Base-by-base conservation (phyloP, 805 yeast species). In the Kuraishia floccosa region DNA sequence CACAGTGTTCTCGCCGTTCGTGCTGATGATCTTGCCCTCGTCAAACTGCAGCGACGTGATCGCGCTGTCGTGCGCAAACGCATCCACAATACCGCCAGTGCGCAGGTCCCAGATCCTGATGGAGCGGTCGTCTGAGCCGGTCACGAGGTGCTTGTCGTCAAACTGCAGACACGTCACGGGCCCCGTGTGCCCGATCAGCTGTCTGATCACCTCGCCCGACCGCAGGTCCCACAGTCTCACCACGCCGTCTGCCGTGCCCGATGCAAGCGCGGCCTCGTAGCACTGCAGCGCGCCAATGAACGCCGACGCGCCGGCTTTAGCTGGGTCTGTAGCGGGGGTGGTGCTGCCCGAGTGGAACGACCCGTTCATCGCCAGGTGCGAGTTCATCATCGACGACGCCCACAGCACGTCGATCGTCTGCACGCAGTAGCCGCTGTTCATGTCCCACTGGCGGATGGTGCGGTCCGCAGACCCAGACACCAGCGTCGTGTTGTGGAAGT, bases 181-280 rank as follows among this genome's bases (percentile, higher is more conserved):
- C 1, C 74, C 77, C 3, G 82, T 73, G 46, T 79, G 87, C 0
- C 89, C 87, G 23, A 65, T 54, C 14, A 77, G 49, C 9, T 73
- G 60, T 38, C 79, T 55, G 27, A 73, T 71, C 12, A 75, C 76
- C 39, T 72, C 77, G 4, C 85, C 85, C 16, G 72, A 60, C 43
- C 91, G 62, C 37, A 80, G 50, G 53, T 80, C 91, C 87, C 89
- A 80, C 15, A 80, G 54, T 32, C 91, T 54, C 2, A 80, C 84
- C 5, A 74, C 49, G 1, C 89, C 89, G 50, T 80, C 89, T 12
- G 72, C 72, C 0, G 86, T 75, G 30, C 89, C 91, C 0, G 85
- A 72, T 0, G 89, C 89, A 39, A 80, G 54, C 0, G 87, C 89
- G 0, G 84, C 82, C 43, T 77, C 84, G 43, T 63, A 73, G 35